Base-by-base conservation (phyloP, 2,329 filamentous ascomycete genomes). In the Aphanocladium album region DNA sequence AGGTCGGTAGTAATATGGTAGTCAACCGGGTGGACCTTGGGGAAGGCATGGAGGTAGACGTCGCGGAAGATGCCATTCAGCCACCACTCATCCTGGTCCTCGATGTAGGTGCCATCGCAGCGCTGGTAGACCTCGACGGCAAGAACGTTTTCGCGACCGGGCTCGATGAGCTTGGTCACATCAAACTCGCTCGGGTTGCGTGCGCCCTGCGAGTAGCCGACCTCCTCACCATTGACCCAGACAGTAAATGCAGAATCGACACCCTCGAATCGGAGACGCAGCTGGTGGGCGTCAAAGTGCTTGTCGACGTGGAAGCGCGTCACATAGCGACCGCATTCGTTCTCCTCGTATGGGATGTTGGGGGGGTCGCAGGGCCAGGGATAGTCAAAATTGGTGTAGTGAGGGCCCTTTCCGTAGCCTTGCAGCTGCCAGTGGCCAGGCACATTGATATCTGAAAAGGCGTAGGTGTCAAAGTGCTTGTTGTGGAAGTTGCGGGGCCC, bases 131-230 rank as follows among this genome's bases (percentile, higher is more conserved):
- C 88, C 55, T 85, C 80, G 0, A 91, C 87, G 2, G 82, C 81
- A 2, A 91, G 70, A 1, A 75, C 76, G 63, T 89, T 90, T 50
- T 77, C 72, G 1, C 71, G 70, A 1, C 73, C 68, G 2, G 72
- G 45, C 1, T 73, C 69, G 1, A 90, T 73, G 35, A 78, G 72
- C 0, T 74, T 64, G 0, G 87, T 86, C 6, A 92, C 78, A 64
- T 91, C 89, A 64, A 91, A 92, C 64, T 91, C 89, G 30, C 83
- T 83, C 0, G 89, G 85, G 63, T 91, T 91, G 21, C 89, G 79
- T 5, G 85, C 85, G 1, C 89, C 89, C 68, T 91, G 88, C 1
- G 84, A 85, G 68, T 91, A 91, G 1, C 89, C 89, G 8, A 90
- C 80, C 51, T 86, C 76, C 12, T 76, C 73, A 0, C 87, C 86